Percentiles rank a stretch among this genome's conserved stretches.
Conservation (phyloP, 257 asterid genomes). For the Fraxinus excelsior region DNA sequence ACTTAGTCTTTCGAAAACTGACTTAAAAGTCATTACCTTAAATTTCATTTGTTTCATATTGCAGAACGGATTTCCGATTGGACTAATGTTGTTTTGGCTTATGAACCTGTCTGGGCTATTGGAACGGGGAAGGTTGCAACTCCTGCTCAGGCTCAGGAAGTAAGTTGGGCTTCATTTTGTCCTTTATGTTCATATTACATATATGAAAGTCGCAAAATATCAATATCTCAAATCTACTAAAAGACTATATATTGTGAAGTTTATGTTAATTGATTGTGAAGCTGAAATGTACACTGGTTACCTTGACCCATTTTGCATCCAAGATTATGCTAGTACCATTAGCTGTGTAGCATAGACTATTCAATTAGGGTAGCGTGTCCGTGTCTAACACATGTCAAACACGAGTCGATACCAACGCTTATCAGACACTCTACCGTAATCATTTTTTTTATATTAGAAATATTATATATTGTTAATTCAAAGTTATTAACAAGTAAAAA, state of each 20-base stretch:
- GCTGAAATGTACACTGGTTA: not conserved
- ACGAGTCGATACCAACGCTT: too few species aligned
- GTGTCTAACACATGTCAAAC: too few species aligned
- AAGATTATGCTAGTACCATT: not conserved
- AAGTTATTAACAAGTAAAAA: too few species aligned
- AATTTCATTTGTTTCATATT: slow-evolving; percentile 14
- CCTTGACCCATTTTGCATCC: not conserved
- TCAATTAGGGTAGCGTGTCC: too few species aligned
- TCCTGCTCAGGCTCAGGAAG: slow-evolving; percentile 99
- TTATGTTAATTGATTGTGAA: not conserved
- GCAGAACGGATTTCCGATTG: slow-evolving; percentile 75
- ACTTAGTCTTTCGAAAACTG: not conserved
- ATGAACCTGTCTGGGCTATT: slow-evolving; percentile 99
- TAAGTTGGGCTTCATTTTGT: slow-evolving; percentile 37
- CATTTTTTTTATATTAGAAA: too few species aligned
- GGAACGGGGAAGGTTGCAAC: slow-evolving; percentile 98
- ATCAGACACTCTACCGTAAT: too few species aligned
- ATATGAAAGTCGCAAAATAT: not conserved
- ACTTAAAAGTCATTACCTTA: not conserved
- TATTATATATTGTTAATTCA: too few species aligned
- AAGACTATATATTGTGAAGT: not conserved
- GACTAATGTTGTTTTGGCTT: slow-evolving; percentile 86
- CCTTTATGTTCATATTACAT: not conserved
- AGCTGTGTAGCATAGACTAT: too few species aligned
- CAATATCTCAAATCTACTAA: not conserved